A percentile compares a stretch with the other conserved stretches of the same genome.
Conservation (phyloP, 345 rosid genomes). For the Garcia nutans region DNA sequence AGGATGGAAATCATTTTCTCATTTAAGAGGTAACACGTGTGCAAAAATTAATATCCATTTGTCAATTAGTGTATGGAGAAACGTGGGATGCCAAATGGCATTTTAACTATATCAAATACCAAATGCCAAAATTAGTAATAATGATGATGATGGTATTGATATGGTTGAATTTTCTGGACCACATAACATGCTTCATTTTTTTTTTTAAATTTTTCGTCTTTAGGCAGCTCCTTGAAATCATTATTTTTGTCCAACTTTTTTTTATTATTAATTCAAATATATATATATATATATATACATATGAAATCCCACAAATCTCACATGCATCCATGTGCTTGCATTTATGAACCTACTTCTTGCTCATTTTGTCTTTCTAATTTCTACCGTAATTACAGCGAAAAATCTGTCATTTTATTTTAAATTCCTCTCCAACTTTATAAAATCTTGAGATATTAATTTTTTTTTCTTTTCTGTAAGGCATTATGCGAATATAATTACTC, state of each 20-base stretch:
- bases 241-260: not conserved
- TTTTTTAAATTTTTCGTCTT: too few relatives aligned
- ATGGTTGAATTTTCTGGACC: slow-evolving; percentile 21
- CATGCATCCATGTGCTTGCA: slow-evolving; percentile 53
- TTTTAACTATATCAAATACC: not conserved
- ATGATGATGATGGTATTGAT: not conserved
- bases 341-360: slow-evolving; percentile 7
- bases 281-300: not conserved
- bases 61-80: too few relatives aligned
- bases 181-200: slow-evolving; percentile 13
- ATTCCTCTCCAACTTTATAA: too few relatives aligned
- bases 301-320: slow-evolving; percentile 17
- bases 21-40: slow-evolving; percentile 34
- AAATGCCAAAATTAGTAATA: not conserved
- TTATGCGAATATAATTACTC: too few relatives aligned
- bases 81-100: slow-evolving; percentile 10
- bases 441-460: too few relatives aligned
- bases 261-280: too few relatives aligned
- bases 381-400: too few relatives aligned
- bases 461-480: too few relatives aligned
- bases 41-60: too few relatives aligned
- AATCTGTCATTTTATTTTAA: too few relatives aligned
- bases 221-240: not conserved
- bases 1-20: slow-evolving; percentile 1
- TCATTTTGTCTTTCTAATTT: too few relatives aligned